Base-by-base conservation (phyloP, 2,329 filamentous ascomycete genomes). In the Biscogniauxia marginata region DNA sequence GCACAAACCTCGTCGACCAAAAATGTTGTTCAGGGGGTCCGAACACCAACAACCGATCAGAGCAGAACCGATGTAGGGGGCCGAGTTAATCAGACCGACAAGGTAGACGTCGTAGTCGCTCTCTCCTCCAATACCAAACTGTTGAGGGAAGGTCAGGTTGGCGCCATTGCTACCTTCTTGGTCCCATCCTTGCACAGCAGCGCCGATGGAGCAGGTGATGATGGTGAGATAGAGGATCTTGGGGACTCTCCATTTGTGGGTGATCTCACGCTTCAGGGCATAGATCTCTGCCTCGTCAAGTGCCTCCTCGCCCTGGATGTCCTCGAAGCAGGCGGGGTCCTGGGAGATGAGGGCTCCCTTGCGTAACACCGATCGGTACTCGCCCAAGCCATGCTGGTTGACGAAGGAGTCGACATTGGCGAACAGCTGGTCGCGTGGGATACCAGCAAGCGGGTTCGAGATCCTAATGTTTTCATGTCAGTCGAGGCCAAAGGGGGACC, bases 261-360 rank as follows among this genome's bases (percentile, higher is more conserved):
- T 76, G 22, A 81, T 76, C 70, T 91, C 88, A 59, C 85, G 77
- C 46, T 77, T 76, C 24, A 93, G 78, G 9, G 78, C 79, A 21
- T 79, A 75, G 53, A 85, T 81, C 67, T 89, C 87, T 1, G 78
- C 76, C 18, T 86, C 78, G 52, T 78, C 74, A 2, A 93, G 79
- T 7, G 83, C 81, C 50, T 82, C 74, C 52, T 82, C 75, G 61
- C 82, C 80, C 3, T 71, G 73, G 34, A 91, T 79, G 39, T 79
- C 75, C 58, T 90, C 86, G 67, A 77, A 89, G 39, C 79, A 77
- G 7, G 76, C 75, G 0, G 88, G 88, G 61, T 88, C 84, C 69
- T 90, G 88, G 2, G 90, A 90, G 21, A 92, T 82, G n/a, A 93
- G 78, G 3, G 89, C 90, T 19, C 88, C 90, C 64, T 86, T 87